Base-by-base conservation (phyloP, 2,329 filamentous ascomycete species). In the Sclerotinia nivalis region DNA sequence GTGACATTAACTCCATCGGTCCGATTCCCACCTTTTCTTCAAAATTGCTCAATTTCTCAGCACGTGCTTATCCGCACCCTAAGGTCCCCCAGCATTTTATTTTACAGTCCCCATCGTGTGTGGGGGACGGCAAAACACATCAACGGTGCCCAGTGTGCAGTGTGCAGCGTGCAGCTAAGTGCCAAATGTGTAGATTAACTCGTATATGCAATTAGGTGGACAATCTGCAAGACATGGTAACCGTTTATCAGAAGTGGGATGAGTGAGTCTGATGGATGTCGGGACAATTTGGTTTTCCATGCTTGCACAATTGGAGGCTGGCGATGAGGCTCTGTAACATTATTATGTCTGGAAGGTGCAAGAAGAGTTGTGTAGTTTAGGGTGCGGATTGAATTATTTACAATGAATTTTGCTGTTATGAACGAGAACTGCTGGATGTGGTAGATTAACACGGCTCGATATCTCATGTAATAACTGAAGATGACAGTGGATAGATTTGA, bases 11-110 rank as follows among this genome's bases (percentile, higher is more conserved):
- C 28, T 50, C 31, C 61, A 40, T 52, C 61, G 45, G 47, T 50
- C 61, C 61, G 47, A 61, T 47, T 47, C 40, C 40, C 59, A 47
- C 59, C 59, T 7, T 61, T 61, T 22, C 40, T 13, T 31, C 59
- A 45, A 34, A 47, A 45, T 15, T 20, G 8, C 40, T n/a, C 61
- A 37, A 31, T 13, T 9, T 18, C 8, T 13, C 22, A 52, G 28
- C 61, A 64, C 47, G 61, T 61, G 59, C 59, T 61, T 25, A 47
- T 47, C 59, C 13, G 2, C 31, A n/a, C 20, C 34, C 22, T n/a
- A 58, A 40, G 13, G 13, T 40, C 28, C 56, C 56, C 37, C 56
- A 60, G 37, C 37, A 60, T 45, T 60, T 60, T 37, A 60, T 18
- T 28, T 45, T 60, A 37, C 37, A 60, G 37, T 7, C 37, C n/a